Conservation (phyloP, 2,329 filamentous ascomycete genomes). For the Coleophoma crateriformis region DNA sequence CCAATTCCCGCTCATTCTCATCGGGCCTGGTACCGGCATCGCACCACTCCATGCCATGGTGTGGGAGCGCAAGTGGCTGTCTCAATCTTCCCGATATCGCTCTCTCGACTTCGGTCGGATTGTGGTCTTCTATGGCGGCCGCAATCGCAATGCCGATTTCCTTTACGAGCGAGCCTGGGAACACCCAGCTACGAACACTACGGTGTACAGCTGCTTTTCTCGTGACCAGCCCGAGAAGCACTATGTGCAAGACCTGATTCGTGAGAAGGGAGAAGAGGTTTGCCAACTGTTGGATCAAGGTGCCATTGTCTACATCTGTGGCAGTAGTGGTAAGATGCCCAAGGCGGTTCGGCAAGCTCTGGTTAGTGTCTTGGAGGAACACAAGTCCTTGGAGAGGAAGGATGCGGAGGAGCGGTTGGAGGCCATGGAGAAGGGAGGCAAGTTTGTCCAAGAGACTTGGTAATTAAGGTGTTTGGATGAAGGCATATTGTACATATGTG, state of each 20-base stretch:
- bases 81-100: slow-evolving; percentile 11
- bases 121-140: slow-evolving; percentile 78
- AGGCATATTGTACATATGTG: no score
- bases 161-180: slow-evolving; percentile 79
- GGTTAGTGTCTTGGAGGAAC: slow-evolving; percentile 49
- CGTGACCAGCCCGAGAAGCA: slow-evolving; percentile 59
- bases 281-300: slow-evolving; percentile 43
- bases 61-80: slow-evolving; percentile 55
- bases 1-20: slow-evolving; percentile 57
- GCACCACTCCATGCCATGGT: slow-evolving; percentile 79
- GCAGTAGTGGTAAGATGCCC: slow-evolving; percentile 63
- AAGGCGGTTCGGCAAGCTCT: slow-evolving; percentile 62
- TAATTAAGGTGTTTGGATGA: slow-evolving; percentile 22
- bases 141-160: slow-evolving; percentile 70
- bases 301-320: slow-evolving; percentile 53
- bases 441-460: slow-evolving; percentile 69
- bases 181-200: slow-evolving; percentile 37
- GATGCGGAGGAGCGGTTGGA: slow-evolving; percentile 50
- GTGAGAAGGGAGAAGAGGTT: slow-evolving; percentile 21
- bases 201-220: slow-evolving; percentile 63
- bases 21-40: slow-evolving; percentile 82
- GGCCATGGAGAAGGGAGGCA: slow-evolving; percentile 53
- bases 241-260: slow-evolving; percentile 52
- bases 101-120: slow-evolving; percentile 22
- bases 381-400: slow-evolving; percentile 27